Base-by-base conservation (phyloP, 768 basidiomycete species). In the Thelephora ganbajun region DNA sequence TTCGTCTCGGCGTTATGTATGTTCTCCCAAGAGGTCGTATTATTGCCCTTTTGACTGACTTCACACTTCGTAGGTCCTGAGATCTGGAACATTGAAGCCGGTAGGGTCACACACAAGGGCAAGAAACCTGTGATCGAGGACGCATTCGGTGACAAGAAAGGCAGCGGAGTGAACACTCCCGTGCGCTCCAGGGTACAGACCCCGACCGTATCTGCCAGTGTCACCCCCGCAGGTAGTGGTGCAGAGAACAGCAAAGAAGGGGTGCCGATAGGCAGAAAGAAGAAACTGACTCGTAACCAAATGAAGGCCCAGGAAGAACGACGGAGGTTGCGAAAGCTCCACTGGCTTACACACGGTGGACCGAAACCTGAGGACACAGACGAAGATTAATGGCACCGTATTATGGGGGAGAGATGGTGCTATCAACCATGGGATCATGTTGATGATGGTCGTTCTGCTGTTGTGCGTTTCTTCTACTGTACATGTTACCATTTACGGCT, bases 1-100 rank as follows among this genome's bases (percentile, higher is more conserved):
- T 92, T 90, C 54, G 83, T 91, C 12, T 69, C 75, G 33, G 80
- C 87, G 11, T 69, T 91, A 45, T 88, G 86, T 88, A 60, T 61
- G 83, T 72, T 19, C 35, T 39, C 41, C 16, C 36, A 44, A 19
- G 3, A 9, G 48, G 39, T 51, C 45, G 45, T 50, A 48, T 48
- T 35, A 20, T 43, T 37, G 9, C 44, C 35, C 39, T 53, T 48
- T 50, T 45, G 33, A 45, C 55, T 56, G 43, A 59, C 53, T 45
- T 33, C 48, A 50, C 45, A 46, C 47, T 37, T 48, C 45, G 41
- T 44, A 86, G 86, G 85, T 58, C 80, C 86, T 42, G 92, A 97
- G 66, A 92, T 93, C 53, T 98, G 94, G 93, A 75, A 93, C 58
- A 79, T 98, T 56, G 89, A 93, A 44, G 79, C 63, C 44, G 93